These are phyloP conservation scores for Lipomyces spencermartinsiae DNA, from an alignment of 805 yeast genomes.

Conservation along the genomic window DNA sequence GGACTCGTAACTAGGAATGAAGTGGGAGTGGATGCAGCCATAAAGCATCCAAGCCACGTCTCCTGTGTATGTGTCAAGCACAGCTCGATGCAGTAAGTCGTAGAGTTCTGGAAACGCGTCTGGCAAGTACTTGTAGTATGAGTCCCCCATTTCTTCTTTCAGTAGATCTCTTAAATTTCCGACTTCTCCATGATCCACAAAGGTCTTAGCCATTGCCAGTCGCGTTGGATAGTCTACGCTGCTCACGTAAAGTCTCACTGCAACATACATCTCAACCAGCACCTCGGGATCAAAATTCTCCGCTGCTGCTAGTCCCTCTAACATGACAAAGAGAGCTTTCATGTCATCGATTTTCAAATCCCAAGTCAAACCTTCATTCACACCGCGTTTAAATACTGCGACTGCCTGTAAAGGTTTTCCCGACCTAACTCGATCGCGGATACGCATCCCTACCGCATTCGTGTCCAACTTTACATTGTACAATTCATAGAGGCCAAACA, in stretches of 20 bases:
- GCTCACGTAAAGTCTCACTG: constrained; percentile 51
- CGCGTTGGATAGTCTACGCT: constrained; percentile 51
- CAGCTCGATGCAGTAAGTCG: constrained; percentile 54
- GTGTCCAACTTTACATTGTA: constrained; percentile 20
- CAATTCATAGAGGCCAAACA: constrained; percentile 17
- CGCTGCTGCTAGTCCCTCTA: constrained; percentile 24
- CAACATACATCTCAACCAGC: constrained; percentile 48
- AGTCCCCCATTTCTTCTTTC: constrained; percentile 50
- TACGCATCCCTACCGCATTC: constrained; percentile 30
- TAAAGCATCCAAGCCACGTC: constrained; percentile 65
- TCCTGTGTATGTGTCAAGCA: constrained; percentile 49
- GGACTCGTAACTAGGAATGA: constrained; percentile 62
- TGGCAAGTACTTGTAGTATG: constrained; percentile 36
- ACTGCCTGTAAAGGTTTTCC: constrained; percentile 32
- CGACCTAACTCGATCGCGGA: constrained; percentile 35
- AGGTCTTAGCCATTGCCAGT: constrained; percentile 48
- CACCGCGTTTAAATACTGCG: constrained; percentile 28
- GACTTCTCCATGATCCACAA: constrained; percentile 48
- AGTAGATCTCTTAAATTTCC: constrained; percentile 54
- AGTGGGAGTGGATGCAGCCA: constrained; percentile 60
- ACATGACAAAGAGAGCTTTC: constrained; percentile 38
- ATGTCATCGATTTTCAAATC: constrained; percentile 37
- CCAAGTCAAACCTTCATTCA: constrained; percentile 38
- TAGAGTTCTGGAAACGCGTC: constrained; percentile 49
- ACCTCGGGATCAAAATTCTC: constrained; percentile 28